Evolutionary conservation across 1,284 basidiomycete genomes (phyloP), one percentile per base, ranked within the genome.

Genomic region (Veloporphyrellus conicus): DNA sequence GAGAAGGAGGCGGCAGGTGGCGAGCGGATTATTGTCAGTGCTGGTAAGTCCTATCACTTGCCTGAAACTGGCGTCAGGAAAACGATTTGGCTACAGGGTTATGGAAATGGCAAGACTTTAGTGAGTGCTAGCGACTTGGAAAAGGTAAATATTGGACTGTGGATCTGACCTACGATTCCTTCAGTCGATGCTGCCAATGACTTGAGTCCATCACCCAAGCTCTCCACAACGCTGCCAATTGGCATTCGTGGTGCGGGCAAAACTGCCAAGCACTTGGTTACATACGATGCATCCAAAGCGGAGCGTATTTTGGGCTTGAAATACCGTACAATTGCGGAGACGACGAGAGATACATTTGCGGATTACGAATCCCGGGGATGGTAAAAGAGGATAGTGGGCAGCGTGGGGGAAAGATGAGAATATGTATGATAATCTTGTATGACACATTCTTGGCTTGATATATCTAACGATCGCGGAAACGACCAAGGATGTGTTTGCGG

Each of bases 1-100:
- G 68, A 73, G 31, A 72, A 71, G 29, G 64, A 71, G 4, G 74
- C 75, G n/a, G 85, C 84, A 0, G 76, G 74, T 7, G 80, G 78
- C 1, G 67, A 87, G 53, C 72, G 87, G 1, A 78, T 83, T 59
- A 74, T 84, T 54, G 53, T 74, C 38, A 64, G 62, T 28, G 64
- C 58, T 5, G 78, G 72, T 57, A 28, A 39, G 55, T 62, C 33
- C 16, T n/a, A n/a, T n/a, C n/a, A n/a, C n/a, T n/a, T n/a, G n/a
- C n/a, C n/a, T n/a, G n/a, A n/a, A n/a, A n/a, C n/a, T n/a, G n/a
- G n/a, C n/a, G n/a, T n/a, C n/a, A n/a, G 23, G 23, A 25, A 25
- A 25, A 8, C 8, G 23, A 25, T 25, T 25, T 8, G 23, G 5
- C 29, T 7, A 31, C 10, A 61, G 59, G 61, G 4, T 19, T 42